Percentiles rank a stretch among this genome's conserved stretches.
Evolutionary conservation across 768 basidiomycete genomes (phyloP).

Genomic region (Panaeolus cyanescens): DNA sequence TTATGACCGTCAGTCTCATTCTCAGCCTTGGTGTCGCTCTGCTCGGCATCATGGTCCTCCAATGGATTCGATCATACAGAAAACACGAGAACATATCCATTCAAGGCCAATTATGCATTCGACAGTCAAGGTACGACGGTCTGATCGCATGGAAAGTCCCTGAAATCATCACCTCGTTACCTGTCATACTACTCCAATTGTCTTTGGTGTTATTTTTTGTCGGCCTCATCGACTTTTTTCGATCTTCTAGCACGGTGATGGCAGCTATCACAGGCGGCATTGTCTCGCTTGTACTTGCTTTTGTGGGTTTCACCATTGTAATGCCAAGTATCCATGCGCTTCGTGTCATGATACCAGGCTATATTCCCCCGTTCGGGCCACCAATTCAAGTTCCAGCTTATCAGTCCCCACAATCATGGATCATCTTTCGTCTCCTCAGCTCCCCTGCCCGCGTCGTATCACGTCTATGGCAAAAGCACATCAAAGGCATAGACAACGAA

Average conservation of each 20-base stretch:
- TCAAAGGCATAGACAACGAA: not conserved
- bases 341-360: constrained; percentile 3
- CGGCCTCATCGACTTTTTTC: constrained; percentile 21
- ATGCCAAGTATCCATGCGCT: constrained; percentile 13
- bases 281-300: constrained; percentile 10
- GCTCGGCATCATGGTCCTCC: constrained; percentile 25
- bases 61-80: constrained; percentile 26
- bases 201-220: constrained; percentile 21
- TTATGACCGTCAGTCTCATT: constrained; percentile 31
- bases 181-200: constrained; percentile 19
- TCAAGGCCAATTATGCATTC: constrained; percentile 15
- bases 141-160: constrained; percentile 21
- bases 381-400: constrained; percentile 16
- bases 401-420: constrained; percentile 20
- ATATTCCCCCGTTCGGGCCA: not conserved
- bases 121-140: constrained; percentile 22
- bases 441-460: not conserved
- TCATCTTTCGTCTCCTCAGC: not conserved
- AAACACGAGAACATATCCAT: constrained; percentile 12
- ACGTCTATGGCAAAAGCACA: not conserved
- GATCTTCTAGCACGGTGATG: constrained; percentile 15
- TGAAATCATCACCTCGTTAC: constrained; percentile 14
- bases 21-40: constrained; percentile 27
- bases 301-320: constrained; percentile 12
- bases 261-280: constrained; percentile 14